These are phyloP conservation scores for Gloeostereum incarnatum DNA, from an alignment of 768 basidiomycete species.

Conservation along the genomic window DNA sequence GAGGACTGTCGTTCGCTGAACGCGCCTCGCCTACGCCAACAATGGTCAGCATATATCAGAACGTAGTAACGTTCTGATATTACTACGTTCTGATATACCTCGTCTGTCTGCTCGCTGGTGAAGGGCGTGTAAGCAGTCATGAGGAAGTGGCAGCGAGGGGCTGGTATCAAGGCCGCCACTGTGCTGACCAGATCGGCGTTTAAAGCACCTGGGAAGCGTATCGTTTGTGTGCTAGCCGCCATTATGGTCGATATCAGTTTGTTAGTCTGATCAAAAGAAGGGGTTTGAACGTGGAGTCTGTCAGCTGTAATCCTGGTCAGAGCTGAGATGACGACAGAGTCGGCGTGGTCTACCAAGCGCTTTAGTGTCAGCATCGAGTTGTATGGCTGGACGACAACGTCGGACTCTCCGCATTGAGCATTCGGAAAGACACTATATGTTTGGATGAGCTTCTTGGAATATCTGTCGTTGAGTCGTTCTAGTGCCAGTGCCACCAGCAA, in stretches of 20 bases:
- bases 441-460: conserved; percentile 98
- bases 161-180: conserved; percentile 92
- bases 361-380: conserved; percentile 92
- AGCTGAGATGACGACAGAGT: conserved; percentile 94
- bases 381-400: conserved; percentile 98
- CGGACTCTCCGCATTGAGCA: conserved; percentile 80
- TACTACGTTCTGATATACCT: conserved; percentile 36
- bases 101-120: conserved; percentile 93
- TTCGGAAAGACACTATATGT: conserved; percentile 99
- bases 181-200: conserved; percentile 98
- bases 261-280: conserved; percentile 87
- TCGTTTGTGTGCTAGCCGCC: conserved; percentile 92
- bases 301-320: conserved; percentile 92
- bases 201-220: conserved; percentile 98
- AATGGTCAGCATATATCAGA: not conserved
- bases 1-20: conserved; percentile 91
- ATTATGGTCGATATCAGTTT: conserved; percentile 94
- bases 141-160: conserved; percentile 94
- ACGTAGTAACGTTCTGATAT: not conserved
- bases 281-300: conserved; percentile 78
- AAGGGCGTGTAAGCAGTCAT: conserved; percentile 99
- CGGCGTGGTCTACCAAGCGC: conserved; percentile 90
- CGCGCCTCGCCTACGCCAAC: conserved; percentile 74
- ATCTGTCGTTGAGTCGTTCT: conserved; percentile 93
- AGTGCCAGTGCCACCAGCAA: conserved; percentile 98